phyloP scores from a whole-genome alignment of 2,329 filamentous ascomycete genomes.

The Metarhizium album region DNA sequence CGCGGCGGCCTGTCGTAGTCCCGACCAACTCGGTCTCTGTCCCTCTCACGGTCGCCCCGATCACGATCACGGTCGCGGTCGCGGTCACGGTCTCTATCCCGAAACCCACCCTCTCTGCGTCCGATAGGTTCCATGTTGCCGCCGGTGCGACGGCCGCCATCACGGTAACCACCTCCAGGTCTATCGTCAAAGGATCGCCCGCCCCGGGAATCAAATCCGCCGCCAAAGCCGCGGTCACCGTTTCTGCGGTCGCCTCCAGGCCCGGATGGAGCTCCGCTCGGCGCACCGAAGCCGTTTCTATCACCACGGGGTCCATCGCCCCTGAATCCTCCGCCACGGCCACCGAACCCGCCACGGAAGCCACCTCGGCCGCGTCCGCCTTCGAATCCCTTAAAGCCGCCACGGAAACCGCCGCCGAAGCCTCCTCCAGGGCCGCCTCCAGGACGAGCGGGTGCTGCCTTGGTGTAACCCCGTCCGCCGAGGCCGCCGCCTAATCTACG shows the following conservation, averaged over 20 bases:
- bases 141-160: constrained; percentile 43
- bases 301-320: constrained; percentile 27
- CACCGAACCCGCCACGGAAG: constrained; percentile 30
- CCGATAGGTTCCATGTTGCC: constrained; percentile 80
- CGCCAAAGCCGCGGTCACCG: constrained; percentile 31
- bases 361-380: constrained; percentile 32
- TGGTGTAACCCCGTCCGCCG: constrained; percentile 87
- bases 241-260: constrained; percentile 36
- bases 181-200: constrained; percentile 51
- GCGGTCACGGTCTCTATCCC: constrained; percentile 38
- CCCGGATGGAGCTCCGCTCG: constrained; percentile 50
- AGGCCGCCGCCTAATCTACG: constrained; percentile 84
- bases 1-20: constrained; percentile 44
- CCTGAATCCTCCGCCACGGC: constrained; percentile 45
- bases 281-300: constrained; percentile 38
- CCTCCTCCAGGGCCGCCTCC: constrained; percentile 49
- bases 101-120: constrained; percentile 50
- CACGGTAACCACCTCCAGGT: constrained; percentile 33
- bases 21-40: constrained; percentile 10
- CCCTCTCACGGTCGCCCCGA: constrained; percentile 17
- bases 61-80: constrained; percentile 34
- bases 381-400: constrained; percentile 36
- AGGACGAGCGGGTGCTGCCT: constrained; percentile 59
- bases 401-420: constrained; percentile 34
- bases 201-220: constrained; percentile 43